Conservation (phyloP, 2,329 filamentous ascomycete genomes). For the Neopestalotiopsis sp. region DNA sequence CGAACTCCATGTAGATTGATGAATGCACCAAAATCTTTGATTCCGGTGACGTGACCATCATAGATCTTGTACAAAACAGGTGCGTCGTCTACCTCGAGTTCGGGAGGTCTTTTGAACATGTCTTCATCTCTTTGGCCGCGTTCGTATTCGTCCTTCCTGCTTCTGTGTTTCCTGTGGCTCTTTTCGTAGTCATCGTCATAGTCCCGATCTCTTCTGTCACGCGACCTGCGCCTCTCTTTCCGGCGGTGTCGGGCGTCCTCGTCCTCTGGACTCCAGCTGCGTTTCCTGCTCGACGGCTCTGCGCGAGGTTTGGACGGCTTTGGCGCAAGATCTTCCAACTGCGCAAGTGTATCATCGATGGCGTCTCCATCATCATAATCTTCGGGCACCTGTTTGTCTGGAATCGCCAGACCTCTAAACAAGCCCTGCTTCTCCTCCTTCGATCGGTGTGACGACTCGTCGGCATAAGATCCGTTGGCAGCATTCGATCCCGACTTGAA, state of each 20-base stretch:
- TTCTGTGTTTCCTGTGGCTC: slow-evolving; percentile 56
- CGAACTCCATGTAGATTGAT: slow-evolving; percentile 88
- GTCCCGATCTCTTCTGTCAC: slow-evolving; percentile 41
- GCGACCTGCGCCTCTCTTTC: slow-evolving; percentile 37
- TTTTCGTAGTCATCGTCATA: slow-evolving; percentile 38
- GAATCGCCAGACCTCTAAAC: slow-evolving; percentile 89
- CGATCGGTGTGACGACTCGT: slow-evolving; percentile 46
- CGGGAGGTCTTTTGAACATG: slow-evolving; percentile 68
- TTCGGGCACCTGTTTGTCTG: slow-evolving; percentile 67
- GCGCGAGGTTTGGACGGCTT: slow-evolving; percentile 54
- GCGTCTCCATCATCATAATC: slow-evolving; percentile 60
- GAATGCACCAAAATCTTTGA: slow-evolving; percentile 96
- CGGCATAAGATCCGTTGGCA: slow-evolving; percentile 40
- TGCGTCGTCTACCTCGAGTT: slow-evolving; percentile 78
- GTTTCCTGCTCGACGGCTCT: slow-evolving; percentile 56
- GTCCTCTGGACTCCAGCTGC: slow-evolving; percentile 62
- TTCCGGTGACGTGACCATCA: slow-evolving; percentile 83
- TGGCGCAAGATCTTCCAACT: slow-evolving; percentile 84
- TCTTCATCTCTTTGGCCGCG: slow-evolving; percentile 44
- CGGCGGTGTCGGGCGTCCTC: slow-evolving; percentile 41
- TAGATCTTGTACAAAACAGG: slow-evolving; percentile 89
- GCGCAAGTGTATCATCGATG: slow-evolving; percentile 90
- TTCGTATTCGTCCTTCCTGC: slow-evolving; percentile 48
- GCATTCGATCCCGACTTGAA: slow-evolving; percentile 67
- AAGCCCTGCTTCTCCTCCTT: slow-evolving; percentile 79